Base-by-base conservation (phyloP, 495 filamentous ascomycete genomes). In the Penicillium goetzii region DNA sequence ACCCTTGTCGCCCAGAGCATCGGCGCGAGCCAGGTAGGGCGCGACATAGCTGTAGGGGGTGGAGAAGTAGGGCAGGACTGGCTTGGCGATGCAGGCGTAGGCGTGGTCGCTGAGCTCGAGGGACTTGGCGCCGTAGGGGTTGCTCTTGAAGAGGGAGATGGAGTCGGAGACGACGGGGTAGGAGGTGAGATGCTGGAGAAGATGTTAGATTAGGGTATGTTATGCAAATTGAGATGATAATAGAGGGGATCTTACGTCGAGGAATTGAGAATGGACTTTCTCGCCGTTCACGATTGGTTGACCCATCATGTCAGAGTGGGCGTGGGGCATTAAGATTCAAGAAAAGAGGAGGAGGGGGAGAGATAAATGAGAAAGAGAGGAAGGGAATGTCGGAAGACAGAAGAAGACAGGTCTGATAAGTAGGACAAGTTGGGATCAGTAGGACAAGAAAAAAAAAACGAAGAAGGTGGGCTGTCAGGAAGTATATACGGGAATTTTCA, bases 151-250 rank as follows among this genome's bases (percentile, higher is more conserved):
- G 72, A 85, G 85, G 40, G 80, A 73, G 78, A 97, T 87, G 69
- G 86, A 80, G 75, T 96, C 92, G 68, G 86, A 88, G 73, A 98
- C 84, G 56, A 95, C 78, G 11, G 95, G 95, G 80, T 96, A 97
- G 63, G 87, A 89, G 41, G 84, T 83, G 63, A 98, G 84, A 73
- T 98, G 94, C 90, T 96, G 43, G 34, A 51, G 47, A 21, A 26
- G 25, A 11, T 33, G 30, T 55, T 33, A 38, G 52, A 12, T 12
- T 55, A 3, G 15, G 7, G 55, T 26, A 38, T 47, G 30, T 2
- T 7, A n/a, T 23, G 10, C 10, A 23, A 14, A 12, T 21, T n/a
- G 0, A 0, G 11, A 25, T 23, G 21, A 7, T 43, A 19, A 7
- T 43, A 19, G 17, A 43, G 49, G 51, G 40, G 17, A 60, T 75